Conservation (phyloP, 148 eudicot species). For the Rheum nobile region DNA sequence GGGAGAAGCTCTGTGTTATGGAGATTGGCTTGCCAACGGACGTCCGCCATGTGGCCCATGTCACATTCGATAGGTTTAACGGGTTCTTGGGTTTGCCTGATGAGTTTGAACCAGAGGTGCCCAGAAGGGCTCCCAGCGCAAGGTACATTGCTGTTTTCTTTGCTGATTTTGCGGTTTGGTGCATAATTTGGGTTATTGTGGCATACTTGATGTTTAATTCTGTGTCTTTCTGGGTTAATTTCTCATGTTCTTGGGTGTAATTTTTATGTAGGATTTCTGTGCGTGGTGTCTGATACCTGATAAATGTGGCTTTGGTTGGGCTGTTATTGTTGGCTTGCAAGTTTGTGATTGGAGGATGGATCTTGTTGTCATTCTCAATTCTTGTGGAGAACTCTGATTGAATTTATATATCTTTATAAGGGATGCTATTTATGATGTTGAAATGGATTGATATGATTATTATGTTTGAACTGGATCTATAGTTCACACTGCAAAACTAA, state of each 20-base stretch:
- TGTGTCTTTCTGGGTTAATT: background rate
- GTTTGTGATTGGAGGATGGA: background rate
- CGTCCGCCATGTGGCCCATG: conserved; percentile 96
- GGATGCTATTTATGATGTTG: background rate
- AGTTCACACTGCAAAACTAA: background rate
- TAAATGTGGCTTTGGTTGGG: background rate
- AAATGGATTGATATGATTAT: background rate
- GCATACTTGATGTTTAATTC: background rate
- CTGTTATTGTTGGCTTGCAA: background rate
- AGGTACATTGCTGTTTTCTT: conserved; percentile 37
- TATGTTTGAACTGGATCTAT: background rate
- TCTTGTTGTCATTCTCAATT: background rate
- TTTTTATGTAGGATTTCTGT: background rate
- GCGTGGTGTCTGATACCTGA: background rate
- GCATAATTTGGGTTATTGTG: conserved; percentile 9
- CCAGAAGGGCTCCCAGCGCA: conserved; percentile 90
- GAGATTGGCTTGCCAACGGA: conserved; percentile 94
- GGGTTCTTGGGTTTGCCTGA: conserved; percentile 99
- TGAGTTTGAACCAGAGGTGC: conserved; percentile 96
- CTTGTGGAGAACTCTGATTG: background rate
- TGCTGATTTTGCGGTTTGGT: conserved; percentile 6
- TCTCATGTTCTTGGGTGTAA: background rate
- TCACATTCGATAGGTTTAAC: conserved; percentile 88
- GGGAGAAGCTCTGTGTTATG: conserved; percentile 41
- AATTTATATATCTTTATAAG: background rate